These are phyloP conservation scores for Apiosordaria backusii DNA, from an alignment of 495 filamentous ascomycete genomes.

Conservation along the genomic window DNA sequence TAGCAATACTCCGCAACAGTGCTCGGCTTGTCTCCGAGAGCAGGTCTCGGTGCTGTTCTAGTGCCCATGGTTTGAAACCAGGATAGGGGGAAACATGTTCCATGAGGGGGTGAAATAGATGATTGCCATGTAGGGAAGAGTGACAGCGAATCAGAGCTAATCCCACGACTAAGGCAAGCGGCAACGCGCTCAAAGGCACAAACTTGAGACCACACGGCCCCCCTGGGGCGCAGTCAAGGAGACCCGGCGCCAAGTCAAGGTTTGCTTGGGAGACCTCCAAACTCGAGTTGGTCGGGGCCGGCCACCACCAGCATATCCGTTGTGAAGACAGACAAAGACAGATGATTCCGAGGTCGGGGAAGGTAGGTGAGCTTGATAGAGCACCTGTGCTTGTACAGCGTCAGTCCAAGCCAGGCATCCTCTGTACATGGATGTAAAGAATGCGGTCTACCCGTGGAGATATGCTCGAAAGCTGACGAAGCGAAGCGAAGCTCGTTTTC, in stretches of 20 bases:
- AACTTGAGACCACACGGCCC: constrained; percentile 7
- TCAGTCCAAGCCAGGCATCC: not conserved
- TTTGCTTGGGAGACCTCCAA: constrained; percentile 8
- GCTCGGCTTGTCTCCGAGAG: not conserved
- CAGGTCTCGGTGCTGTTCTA: not conserved
- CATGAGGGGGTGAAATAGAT: not conserved
- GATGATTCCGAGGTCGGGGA: too few species aligned
- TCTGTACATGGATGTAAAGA: not conserved
- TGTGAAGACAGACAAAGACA: not conserved
- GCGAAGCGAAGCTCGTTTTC: not conserved
- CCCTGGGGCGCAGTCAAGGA: constrained; percentile 11
- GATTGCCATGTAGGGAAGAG: constrained; percentile 1
- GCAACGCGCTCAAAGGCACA: constrained; percentile 5
- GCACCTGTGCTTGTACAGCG: not conserved
- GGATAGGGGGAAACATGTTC: not conserved
- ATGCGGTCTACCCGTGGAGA: not conserved
- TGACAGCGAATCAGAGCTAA: constrained; percentile 8
- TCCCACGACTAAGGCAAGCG: constrained; percentile 11
- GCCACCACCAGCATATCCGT: not conserved
- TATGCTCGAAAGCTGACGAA: not conserved
- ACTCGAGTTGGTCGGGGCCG: not conserved
- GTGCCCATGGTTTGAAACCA: not conserved
- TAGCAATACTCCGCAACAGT: not conserved
- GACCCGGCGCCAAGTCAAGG: constrained; percentile 11
- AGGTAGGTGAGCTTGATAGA: not conserved